These are phyloP conservation scores for Planoprotostelium fungivorum DNA, from an alignment of 78 protist genomes.

Conservation along the genomic window DNA sequence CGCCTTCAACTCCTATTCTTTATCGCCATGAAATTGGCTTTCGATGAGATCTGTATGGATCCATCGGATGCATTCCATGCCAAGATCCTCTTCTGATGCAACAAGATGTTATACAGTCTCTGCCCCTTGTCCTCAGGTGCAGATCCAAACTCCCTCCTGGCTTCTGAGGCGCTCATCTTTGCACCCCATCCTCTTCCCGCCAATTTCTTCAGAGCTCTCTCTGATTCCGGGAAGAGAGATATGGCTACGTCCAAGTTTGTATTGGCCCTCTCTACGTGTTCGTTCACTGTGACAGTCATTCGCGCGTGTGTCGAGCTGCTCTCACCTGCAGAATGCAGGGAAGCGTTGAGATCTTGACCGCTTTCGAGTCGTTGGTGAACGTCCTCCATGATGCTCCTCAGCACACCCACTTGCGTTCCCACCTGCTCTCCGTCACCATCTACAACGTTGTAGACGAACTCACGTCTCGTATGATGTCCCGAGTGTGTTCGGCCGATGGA, in stretches of 20 bases:
- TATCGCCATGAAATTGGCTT: neutral
- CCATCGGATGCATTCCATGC: neutral
- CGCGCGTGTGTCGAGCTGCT: neutral
- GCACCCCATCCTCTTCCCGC: neutral
- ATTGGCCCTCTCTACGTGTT: neutral
- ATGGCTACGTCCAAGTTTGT: neutral
- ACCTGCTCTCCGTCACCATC: neutral
- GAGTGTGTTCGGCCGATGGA: neutral
- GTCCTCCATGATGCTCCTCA: neutral
- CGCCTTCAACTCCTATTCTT: too few relatives aligned
- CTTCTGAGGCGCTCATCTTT: neutral
- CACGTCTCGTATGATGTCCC: neutral
- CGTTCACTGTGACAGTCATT: neutral
- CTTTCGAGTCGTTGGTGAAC: neutral
- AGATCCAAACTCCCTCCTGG: neutral
- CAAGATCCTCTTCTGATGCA: neutral
- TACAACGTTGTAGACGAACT: neutral
- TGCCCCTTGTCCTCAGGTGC: neutral
- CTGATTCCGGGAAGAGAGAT: neutral
- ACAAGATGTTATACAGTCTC: neutral
- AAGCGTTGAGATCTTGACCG: neutral
- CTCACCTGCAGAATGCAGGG: neutral
- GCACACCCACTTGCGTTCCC: neutral
- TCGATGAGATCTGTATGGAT: neutral
- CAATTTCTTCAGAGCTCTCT: neutral